Percentiles rank a stretch among this genome's conserved stretches.
These are phyloP conservation scores for Talaromyces nanjingensis DNA, from an alignment of 495 filamentous ascomycete genomes.

Conservation along the genomic window DNA sequence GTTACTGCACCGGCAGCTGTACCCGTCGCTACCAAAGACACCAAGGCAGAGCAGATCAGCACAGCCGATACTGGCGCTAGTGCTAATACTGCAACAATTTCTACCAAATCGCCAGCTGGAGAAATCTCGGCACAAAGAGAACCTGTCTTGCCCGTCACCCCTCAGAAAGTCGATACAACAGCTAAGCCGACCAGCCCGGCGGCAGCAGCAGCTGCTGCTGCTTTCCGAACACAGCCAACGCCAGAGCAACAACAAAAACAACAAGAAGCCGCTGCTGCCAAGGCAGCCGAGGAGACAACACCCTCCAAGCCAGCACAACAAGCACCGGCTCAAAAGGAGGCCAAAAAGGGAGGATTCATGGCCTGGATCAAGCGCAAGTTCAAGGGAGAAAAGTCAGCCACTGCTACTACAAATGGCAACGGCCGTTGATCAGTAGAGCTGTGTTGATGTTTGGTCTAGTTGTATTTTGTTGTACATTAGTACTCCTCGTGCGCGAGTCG, in stretches of 20 bases:
- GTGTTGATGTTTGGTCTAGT: not conserved
- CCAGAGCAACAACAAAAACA: not conserved
- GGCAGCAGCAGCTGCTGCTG: not conserved
- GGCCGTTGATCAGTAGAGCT: slow-evolving; percentile 8
- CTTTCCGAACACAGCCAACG: not conserved
- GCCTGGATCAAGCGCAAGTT: slow-evolving; percentile 26
- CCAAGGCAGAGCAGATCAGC: not conserved
- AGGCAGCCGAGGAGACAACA: not conserved
- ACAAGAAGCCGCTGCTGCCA: not conserved
- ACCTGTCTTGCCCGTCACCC: not conserved
- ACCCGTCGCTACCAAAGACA: not conserved
- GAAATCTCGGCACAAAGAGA: slow-evolving; percentile 7
- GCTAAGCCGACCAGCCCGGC: not conserved
- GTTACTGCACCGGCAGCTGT: not conserved
- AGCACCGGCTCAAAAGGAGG: not conserved
- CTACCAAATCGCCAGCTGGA: slow-evolving; percentile 9
- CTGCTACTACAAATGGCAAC: not conserved
- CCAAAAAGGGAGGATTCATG: slow-evolving; percentile 18
- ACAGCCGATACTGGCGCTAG: not conserved
- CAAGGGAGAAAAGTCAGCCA: slow-evolving; percentile 15
- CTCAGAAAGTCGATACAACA: not conserved
- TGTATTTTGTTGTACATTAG: not conserved
- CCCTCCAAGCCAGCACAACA: not conserved
- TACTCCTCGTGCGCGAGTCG: not conserved
- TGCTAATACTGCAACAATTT: not conserved